These are phyloP conservation scores for Cladophialophora psammophila DNA, from an alignment of 2,329 filamentous ascomycete species.

Conservation along the genomic window DNA sequence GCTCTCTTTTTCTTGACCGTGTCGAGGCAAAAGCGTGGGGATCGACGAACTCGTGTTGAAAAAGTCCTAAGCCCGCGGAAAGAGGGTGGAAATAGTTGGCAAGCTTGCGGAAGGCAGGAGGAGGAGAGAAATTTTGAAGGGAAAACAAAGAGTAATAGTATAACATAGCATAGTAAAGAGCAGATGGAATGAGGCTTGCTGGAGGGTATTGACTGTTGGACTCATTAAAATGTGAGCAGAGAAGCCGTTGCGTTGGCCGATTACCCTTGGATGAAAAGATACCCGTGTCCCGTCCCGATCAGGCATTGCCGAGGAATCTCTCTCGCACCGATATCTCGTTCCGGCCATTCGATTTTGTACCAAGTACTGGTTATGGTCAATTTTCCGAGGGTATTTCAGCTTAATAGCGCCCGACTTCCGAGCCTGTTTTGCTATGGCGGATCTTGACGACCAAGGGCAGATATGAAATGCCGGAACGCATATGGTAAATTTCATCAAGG, in stretches of 20 bases:
- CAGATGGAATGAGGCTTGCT: neutral
- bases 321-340: neutral
- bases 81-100: neutral
- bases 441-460: neutral
- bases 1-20: too few relatives aligned
- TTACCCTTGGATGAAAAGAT: neutral
- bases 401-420: neutral
- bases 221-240: neutral
- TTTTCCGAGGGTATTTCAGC: neutral
- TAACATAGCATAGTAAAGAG: neutral
- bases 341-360: neutral
- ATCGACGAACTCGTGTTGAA: too few relatives aligned
- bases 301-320: neutral
- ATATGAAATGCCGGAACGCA: neutral
- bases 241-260: neutral
- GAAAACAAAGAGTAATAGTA: neutral
- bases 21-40: too few relatives aligned
- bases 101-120: neutral
- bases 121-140: neutral
- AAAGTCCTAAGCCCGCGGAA: too few relatives aligned
- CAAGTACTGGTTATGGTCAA: neutral
- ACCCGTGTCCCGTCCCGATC: neutral
- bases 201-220: neutral
- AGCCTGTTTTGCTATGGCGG: too few relatives aligned
- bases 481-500: neutral